Evolutionary conservation across 2,329 filamentous ascomycete species (phyloP).

Genomic region (Colletotrichum higginsianum): DNA sequence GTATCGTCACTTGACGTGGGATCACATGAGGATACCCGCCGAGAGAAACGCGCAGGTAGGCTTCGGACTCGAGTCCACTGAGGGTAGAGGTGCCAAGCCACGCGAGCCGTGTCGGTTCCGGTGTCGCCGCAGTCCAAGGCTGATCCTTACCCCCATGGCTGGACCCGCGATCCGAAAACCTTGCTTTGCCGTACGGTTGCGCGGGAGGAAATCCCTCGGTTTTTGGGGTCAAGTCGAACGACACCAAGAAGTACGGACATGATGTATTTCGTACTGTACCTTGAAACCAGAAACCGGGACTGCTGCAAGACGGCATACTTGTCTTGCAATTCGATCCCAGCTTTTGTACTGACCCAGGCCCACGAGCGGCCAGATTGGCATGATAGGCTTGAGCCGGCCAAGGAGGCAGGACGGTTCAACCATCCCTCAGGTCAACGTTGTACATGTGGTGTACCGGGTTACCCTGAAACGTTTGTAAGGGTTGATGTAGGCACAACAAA

Average conservation of each 20-base stretch:
- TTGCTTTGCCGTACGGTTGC: constrained; percentile 28
- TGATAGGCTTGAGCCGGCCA: constrained; percentile 13
- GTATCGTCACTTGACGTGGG: constrained; percentile 31
- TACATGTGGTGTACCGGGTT: too few species aligned
- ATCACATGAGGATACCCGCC: constrained; percentile 22
- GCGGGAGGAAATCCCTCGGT: constrained; percentile 25
- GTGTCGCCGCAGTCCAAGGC: constrained; percentile 27
- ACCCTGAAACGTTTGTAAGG: too few species aligned
- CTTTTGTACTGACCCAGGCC: neutral
- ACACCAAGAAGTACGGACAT: neutral
- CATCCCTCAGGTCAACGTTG: neutral
- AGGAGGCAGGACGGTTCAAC: constrained; percentile 5
- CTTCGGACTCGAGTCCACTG: neutral
- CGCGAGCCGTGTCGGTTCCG: constrained; percentile 27
- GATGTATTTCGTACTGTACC: too few species aligned
- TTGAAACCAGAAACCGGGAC: neutral
- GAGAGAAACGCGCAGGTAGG: neutral
- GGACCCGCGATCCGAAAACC: constrained; percentile 27
- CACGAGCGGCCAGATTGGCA: constrained; percentile 12
- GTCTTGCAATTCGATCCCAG: constrained; percentile 9
- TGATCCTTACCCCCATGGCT: constrained; percentile 28
- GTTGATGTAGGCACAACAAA: too few species aligned
- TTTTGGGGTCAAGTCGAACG: constrained; percentile 13
- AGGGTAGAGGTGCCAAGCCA: constrained; percentile 12
- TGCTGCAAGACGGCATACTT: constrained; percentile 11